Percentiles rank a stretch among this genome's conserved stretches.
Evolutionary conservation across 1,139 yeast genomes (phyloP).

Genomic region (Taiozyma sp.): DNA sequence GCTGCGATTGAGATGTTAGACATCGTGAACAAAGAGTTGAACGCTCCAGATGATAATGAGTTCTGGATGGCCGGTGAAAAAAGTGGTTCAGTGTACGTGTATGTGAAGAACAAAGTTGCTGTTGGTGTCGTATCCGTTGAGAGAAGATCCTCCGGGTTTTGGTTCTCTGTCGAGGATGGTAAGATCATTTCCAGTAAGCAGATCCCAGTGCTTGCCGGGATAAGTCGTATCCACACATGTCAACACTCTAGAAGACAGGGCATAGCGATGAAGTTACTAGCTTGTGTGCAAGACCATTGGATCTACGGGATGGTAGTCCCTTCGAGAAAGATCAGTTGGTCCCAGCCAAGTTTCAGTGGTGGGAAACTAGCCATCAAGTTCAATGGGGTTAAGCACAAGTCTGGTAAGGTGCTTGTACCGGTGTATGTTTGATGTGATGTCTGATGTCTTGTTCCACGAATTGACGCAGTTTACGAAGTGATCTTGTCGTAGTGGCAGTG

Average conservation of each 20-base stretch:
- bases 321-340: constrained; percentile 51
- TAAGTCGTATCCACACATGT: constrained; percentile 65
- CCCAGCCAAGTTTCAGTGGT: constrained; percentile 69
- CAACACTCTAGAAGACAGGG: constrained; percentile 48
- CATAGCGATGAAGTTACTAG: constrained; percentile 41
- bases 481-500: too few species aligned
- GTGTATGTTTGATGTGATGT: constrained; percentile 32
- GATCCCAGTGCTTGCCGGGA: constrained; percentile 37
- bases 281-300: constrained; percentile 36
- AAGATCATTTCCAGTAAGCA: constrained; percentile 21
- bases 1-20: constrained; percentile 36
- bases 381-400: constrained; percentile 46
- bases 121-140: constrained; percentile 51
- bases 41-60: constrained; percentile 50
- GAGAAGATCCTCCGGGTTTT: constrained; percentile 31
- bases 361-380: constrained; percentile 47
- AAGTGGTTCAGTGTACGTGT: constrained; percentile 45
- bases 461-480: too few species aligned
- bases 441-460: too few species aligned
- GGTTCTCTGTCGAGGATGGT: constrained; percentile 41
- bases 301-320: constrained; percentile 48
- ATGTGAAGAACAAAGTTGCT: constrained; percentile 36
- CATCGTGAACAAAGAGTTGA: constrained; percentile 55
- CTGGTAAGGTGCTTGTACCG: constrained; percentile 47
- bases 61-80: constrained; percentile 36